phyloP scores from a whole-genome alignment of 495 filamentous ascomycete species.

The Bacidia rubella region DNA sequence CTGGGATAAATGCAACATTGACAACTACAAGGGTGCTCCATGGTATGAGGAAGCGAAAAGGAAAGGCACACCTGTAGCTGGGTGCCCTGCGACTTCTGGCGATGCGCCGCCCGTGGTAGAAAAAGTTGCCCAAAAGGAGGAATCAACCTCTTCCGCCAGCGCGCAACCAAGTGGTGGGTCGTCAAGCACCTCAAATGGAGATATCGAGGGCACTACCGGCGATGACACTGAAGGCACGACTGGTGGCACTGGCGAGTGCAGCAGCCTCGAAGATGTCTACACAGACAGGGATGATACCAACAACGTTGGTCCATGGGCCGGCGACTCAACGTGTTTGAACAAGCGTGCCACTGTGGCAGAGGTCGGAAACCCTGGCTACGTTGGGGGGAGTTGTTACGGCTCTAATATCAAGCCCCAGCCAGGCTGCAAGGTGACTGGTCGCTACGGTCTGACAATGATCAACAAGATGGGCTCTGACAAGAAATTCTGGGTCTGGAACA shows the following conservation, averaged over 20 bases:
- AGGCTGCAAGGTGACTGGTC: not conserved
- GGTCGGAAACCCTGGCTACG: not conserved
- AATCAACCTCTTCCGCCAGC: not conserved
- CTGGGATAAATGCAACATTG: not conserved
- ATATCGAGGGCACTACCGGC: not conserved
- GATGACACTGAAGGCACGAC: not conserved
- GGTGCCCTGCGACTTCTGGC: not conserved
- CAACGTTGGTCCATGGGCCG: not conserved
- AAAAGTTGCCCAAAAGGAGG: not conserved
- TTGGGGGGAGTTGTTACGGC: not conserved
- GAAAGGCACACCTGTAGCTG: constrained; percentile 2
- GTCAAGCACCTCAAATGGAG: no score
- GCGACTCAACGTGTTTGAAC: not conserved
- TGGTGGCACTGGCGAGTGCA: not conserved
- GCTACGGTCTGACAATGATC: constrained; percentile 34
- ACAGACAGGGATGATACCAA: not conserved
- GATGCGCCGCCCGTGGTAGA: not conserved
- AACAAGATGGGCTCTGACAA: constrained; percentile 28
- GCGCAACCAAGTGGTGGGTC: no score
- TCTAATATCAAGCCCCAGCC: not conserved
- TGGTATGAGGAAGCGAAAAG: constrained; percentile 5
- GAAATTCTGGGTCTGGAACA: constrained; percentile 42
- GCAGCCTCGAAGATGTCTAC: not conserved
- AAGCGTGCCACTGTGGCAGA: constrained; percentile 1
- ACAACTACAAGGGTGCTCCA: constrained; percentile 7